phyloP scores from a whole-genome alignment of 441 rosid species.

The Gossypium schwendimanii region DNA sequence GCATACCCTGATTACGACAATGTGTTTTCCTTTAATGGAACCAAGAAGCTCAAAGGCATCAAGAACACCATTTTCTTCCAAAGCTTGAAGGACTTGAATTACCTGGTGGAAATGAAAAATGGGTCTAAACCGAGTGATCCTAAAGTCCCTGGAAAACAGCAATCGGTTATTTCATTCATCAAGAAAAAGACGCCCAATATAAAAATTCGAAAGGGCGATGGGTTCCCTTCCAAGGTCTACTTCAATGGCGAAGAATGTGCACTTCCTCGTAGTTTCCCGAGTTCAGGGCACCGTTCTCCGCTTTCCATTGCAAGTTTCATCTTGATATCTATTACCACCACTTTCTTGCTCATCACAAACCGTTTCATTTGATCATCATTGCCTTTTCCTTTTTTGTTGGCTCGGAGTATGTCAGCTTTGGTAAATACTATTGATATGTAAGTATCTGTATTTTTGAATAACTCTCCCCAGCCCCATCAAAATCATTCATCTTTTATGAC shows the following conservation, averaged over 20 bases:
- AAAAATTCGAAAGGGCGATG: constrained; percentile 48
- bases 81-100: constrained; percentile 61
- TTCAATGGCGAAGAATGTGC: constrained; percentile 92
- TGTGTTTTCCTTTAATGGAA: constrained; percentile 72
- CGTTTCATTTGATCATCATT: constrained; percentile 12
- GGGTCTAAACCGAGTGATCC: constrained; percentile 48
- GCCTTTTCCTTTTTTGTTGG: not conserved
- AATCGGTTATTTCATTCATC: constrained; percentile 68
- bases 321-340: constrained; percentile 21
- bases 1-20: constrained; percentile 56
- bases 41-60: constrained; percentile 26
- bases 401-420: constrained; percentile 5
- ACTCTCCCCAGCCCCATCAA: not conserved
- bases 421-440: not conserved
- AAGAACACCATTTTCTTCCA: constrained; percentile 63
- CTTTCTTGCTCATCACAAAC: constrained; percentile 29
- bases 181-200: constrained; percentile 43
- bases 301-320: constrained; percentile 16
- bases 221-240: constrained; percentile 60
- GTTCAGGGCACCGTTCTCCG: constrained; percentile 25
- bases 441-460: not conserved
- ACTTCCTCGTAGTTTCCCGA: constrained; percentile 57
- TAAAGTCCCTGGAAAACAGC: constrained; percentile 70
- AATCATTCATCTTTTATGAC: not conserved
- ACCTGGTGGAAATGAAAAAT: constrained; percentile 47